Evolutionary conservation across 108 stramenopile species (phyloP), one percentile per base, ranked within the genome.

Genomic region (Cyclotella cryptica): DNA sequence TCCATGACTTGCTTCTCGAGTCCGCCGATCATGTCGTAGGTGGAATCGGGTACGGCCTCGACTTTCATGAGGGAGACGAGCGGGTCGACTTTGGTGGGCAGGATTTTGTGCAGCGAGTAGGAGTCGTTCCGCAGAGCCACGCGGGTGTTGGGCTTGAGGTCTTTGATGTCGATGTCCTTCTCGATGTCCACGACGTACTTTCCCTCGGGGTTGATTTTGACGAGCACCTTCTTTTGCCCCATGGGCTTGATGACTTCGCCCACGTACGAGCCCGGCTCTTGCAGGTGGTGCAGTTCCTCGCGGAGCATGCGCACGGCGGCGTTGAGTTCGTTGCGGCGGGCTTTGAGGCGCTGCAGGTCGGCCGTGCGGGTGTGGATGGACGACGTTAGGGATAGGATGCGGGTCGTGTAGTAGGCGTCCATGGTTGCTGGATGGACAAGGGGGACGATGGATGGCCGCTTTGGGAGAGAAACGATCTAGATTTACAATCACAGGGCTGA

Each of bases 1-100:
- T 99, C 99, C 88, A 97, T 91, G 51, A 99, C 98, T 83, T 99
- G 99, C 83, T 99, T 99, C 52, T 97, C 96, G 42, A 99, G 83
- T 47, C 99, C 99, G 35, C 99, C 99, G 72, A 99, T 98, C 98
- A 99, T 99, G 78, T 99, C 99, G 77, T 99, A 99, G 13, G 99
- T 99, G 1, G 98, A 98, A 77, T 99, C 99, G 1, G 99, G 99
- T 39, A 99, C 99, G 57, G 98, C 98, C 84, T 99, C 99, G 63
- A 99, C 99, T 85, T 98, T 98, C 99, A 99, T 99, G 54, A 99
- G 84, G 19, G 88, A 87, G 35, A 99, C 99, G 54, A 99, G 78
- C 10, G 99, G 99, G 84, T 99, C 99, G 53, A 99, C 98, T 91
- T 99, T 99, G 69, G 98, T 98, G 18, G 99, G 99, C 18, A 99